Conservation (phyloP, 345 rosid genomes). For the Turritis glabra region DNA sequence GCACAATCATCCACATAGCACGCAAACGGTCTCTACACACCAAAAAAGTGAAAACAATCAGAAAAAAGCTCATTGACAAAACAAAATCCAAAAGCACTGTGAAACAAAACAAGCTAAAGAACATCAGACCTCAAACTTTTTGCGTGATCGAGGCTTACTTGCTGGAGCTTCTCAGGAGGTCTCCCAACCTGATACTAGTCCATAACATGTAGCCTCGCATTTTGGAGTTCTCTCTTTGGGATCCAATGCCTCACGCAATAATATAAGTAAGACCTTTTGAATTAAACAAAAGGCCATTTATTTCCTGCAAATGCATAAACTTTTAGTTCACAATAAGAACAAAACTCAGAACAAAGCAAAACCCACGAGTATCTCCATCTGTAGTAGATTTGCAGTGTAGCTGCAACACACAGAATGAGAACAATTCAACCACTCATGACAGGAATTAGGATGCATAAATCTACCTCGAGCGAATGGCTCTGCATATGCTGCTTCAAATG, state of each 20-base stretch:
- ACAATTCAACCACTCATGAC: too few species aligned
- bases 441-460: background rate
- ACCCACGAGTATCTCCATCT: background rate
- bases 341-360: background rate
- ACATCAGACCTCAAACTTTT: constrained; percentile 24
- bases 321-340: background rate
- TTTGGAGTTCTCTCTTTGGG: constrained; percentile 96
- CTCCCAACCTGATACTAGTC: constrained; percentile 99
- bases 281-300: constrained; percentile 12
- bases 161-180: constrained; percentile 99
- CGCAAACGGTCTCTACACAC: constrained; percentile 63
- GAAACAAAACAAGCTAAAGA: constrained; percentile 1
- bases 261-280: constrained; percentile 20
- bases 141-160: constrained; percentile 90
- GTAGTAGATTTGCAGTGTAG: background rate
- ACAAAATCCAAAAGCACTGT: background rate
- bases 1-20: constrained; percentile 70
- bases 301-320: constrained; percentile 51
- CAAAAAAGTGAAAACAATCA: background rate
- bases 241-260: constrained; percentile 98
- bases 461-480: constrained; percentile 81
- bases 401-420: too few species aligned
- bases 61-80: background rate
- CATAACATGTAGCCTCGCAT: constrained; percentile 86
- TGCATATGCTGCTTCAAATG: constrained; percentile 81